A percentile compares a stretch with the other conserved stretches of the same genome.
Evolutionary conservation across 805 yeast genomes (phyloP).

Genomic region (Lachancea thermotolerans): DNA sequence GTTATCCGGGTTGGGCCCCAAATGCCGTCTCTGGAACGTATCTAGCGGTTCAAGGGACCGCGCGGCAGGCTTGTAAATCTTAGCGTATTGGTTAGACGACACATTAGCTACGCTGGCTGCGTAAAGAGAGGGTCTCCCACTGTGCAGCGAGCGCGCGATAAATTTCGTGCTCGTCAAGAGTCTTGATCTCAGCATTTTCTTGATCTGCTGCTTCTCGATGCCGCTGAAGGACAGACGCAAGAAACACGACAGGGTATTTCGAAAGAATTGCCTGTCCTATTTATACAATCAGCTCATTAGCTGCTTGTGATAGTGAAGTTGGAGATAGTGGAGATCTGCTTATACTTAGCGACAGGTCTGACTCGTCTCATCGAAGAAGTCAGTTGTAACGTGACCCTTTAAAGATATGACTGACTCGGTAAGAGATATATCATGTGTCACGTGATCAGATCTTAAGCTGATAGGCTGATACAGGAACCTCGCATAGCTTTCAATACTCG

Average conservation of each 20-base stretch:
- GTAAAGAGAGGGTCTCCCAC: not conserved
- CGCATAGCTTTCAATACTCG: too few relatives aligned
- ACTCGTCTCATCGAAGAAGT: not conserved
- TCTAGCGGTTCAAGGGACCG: slow-evolving; percentile 45
- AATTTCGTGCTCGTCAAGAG: not conserved
- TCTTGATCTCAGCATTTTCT: slow-evolving; percentile 4
- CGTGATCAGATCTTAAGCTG: too few relatives aligned
- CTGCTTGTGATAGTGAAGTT: not conserved
- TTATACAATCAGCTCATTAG: not conserved
- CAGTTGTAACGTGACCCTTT: too few relatives aligned
- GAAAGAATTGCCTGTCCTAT: not conserved
- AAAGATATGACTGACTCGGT: too few relatives aligned
- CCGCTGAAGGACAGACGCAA: too few relatives aligned
- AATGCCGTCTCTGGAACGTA: slow-evolving; percentile 82
- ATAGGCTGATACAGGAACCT: too few relatives aligned
- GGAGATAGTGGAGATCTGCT: not conserved
- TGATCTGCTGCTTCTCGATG: not conserved
- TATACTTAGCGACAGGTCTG: not conserved
- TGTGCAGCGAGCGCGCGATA: slow-evolving; percentile 4
- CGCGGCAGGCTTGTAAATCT: slow-evolving; percentile 38
- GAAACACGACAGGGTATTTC: not conserved
- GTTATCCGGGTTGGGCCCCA: slow-evolving; percentile 69
- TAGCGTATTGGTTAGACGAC: slow-evolving; percentile 45
- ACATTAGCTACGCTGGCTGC: slow-evolving; percentile 40
- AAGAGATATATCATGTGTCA: too few relatives aligned